Evolutionary conservation across 345 rosid genomes (phyloP), one percentile per base, ranked within the genome.

Genomic region (Microcos paniculata): DNA sequence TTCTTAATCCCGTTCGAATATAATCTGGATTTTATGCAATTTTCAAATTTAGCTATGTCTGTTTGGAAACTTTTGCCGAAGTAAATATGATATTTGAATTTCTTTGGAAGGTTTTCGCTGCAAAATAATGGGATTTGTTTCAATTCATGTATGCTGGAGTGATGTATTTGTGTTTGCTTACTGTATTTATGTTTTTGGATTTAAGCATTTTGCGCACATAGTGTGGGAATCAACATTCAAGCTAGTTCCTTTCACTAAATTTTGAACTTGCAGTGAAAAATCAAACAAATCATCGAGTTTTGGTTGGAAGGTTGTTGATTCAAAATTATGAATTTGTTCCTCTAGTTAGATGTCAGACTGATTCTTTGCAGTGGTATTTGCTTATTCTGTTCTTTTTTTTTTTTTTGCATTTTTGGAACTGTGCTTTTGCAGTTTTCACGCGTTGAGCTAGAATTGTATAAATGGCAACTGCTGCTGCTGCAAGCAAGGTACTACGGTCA

Each of bases 381-480:
- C 59, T 56, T 24, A 24, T 23, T 56, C 24, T 18, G 10, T 11
- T 57, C 19, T n/a, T 18, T 18, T 57, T 11, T 8, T 24, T 55
- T 6, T 2, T 21, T 1, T 21, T 55, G 8, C 21, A 1, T 21
- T 53, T 11, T 57, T 24, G 31, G 31, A 56, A n/a, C n/a, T n/a
- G n/a, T n/a, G n/a, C 40, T 35, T 35, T 35, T 58, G 64, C 64
- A 62, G 67, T 19, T n/a, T 62, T 33, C 1, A 35, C 66, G 23
- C 8, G 3, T 43, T 15, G 57, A 69, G 26, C 4, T 4, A 18
- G 15, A 19, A 31, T 76, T 65, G 46, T n/a, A 56, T 63, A 28
- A 76, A 93, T 91, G 98, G 92, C 80, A 72, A 70, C 87, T 49
- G 81, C 76, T 24, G 93, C 87, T 58, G 66, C 80, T 77, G 70